phyloP scores from a whole-genome alignment of 352 stramenopile genomes.

The Phytophthora europaea region DNA sequence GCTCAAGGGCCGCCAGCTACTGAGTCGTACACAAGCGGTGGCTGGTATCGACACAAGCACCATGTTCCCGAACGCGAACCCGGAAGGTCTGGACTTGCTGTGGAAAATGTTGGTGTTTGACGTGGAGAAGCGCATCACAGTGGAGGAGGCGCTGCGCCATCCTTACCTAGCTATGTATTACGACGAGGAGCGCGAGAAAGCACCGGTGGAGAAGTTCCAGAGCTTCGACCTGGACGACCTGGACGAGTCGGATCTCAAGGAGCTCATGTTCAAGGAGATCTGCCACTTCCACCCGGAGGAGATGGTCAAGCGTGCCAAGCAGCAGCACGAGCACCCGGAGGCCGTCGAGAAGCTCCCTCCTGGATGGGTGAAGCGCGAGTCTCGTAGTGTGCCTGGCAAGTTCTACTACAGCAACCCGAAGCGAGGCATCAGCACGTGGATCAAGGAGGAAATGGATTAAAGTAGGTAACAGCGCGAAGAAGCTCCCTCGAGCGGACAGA shows the following conservation, averaged over 20 bases:
- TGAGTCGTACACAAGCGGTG: slow-evolving; percentile 85
- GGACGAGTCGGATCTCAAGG: slow-evolving; percentile 86
- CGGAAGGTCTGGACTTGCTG: slow-evolving; percentile 81
- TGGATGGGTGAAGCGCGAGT: slow-evolving; percentile 90
- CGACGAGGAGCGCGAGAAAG: slow-evolving; percentile 77
- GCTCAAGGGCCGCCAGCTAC: slow-evolving; percentile 84
- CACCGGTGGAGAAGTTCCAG: slow-evolving; percentile 79
- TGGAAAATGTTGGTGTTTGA: slow-evolving; percentile 95
- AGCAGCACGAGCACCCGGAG: slow-evolving; percentile 80
- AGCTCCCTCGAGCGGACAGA: slow-evolving; percentile 12
- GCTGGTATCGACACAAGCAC: slow-evolving; percentile 84
- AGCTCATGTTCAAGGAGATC: slow-evolving; percentile 94
- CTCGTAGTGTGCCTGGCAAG: slow-evolving; percentile 85
- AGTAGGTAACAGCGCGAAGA: slow-evolving; percentile 19
- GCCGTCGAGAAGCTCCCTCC: slow-evolving; percentile 76
- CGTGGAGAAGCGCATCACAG: slow-evolving; percentile 96
- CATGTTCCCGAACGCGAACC: slow-evolving; percentile 90
- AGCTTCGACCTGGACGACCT: slow-evolving; percentile 90
- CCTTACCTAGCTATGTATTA: slow-evolving; percentile 96
- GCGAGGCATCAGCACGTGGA: slow-evolving; percentile 91
- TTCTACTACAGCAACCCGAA: slow-evolving; percentile 93
- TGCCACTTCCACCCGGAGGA: slow-evolving; percentile 90
- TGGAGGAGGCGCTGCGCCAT: slow-evolving; percentile 96
- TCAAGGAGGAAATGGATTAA: slow-evolving; percentile 88
- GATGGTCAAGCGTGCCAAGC: slow-evolving; percentile 89